Conservation (phyloP, 805 yeast species). For the Candida saitoana region DNA sequence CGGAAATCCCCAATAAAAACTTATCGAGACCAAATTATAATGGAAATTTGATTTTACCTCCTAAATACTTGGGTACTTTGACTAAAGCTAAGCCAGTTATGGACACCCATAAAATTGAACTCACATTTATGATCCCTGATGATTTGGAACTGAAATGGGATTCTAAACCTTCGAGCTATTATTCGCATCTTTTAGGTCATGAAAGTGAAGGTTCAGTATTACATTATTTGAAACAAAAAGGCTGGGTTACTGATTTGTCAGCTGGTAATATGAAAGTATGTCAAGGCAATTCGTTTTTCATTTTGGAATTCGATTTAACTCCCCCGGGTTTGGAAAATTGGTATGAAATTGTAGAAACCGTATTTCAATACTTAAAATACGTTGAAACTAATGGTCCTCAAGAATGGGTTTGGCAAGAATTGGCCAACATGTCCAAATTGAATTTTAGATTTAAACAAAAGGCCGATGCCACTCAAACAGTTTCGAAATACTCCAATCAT, state of each 20-base stretch:
- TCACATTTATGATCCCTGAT: conserved; percentile 75
- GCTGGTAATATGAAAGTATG: conserved; percentile 69
- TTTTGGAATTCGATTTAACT: conserved; percentile 74
- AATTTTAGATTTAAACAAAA: conserved; percentile 81
- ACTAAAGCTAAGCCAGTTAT: conserved; percentile 76
- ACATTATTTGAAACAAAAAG: conserved; percentile 59
- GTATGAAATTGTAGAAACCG: conserved; percentile 51
- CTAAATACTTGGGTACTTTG: conserved; percentile 47
- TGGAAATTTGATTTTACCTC: conserved; percentile 44
- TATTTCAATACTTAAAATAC: conserved; percentile 73
- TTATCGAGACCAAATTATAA: conserved; percentile 43
- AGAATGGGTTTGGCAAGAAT: conserved; percentile 76
- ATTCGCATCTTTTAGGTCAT: conserved; percentile 84
- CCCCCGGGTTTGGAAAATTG: conserved; percentile 63
- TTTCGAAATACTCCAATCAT: conserved; percentile 58
- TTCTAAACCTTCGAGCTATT: conserved; percentile 65
- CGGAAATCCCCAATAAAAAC: conserved; percentile 53
- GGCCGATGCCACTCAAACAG: conserved; percentile 65
- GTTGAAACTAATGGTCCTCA: conserved; percentile 56
- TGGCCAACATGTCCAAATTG: conserved; percentile 61
- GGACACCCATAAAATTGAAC: conserved; percentile 64
- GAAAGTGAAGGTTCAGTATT: conserved; percentile 86
- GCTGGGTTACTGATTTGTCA: conserved; percentile 78
- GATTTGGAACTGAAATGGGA: conserved; percentile 58
- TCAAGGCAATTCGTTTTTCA: conserved; percentile 62